Evolutionary conservation across 2,329 filamentous ascomycete genomes (phyloP).

Genomic region (Amauroascus verrucosus): DNA sequence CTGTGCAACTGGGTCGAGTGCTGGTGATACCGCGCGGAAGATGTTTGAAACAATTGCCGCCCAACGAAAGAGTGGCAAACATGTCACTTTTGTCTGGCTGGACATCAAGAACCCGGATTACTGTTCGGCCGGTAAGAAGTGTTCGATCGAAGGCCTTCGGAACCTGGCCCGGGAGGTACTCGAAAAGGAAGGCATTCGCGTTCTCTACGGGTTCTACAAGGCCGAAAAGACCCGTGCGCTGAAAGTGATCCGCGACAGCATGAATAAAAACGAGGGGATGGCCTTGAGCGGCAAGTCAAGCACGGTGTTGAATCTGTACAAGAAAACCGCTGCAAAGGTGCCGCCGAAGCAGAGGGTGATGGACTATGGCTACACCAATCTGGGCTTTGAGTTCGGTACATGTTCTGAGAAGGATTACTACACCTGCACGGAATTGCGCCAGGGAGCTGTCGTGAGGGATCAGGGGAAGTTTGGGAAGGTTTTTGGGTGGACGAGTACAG

Average conservation of each 20-base stretch:
- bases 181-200: background rate
- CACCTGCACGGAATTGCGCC: slow-evolving; percentile 4
- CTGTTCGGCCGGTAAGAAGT: background rate
- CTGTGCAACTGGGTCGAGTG: background rate
- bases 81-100: slow-evolving; percentile 5
- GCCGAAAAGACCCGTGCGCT: background rate
- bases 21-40: background rate
- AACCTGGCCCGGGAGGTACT: background rate
- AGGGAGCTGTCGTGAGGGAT: background rate
- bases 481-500: slow-evolving; percentile 1
- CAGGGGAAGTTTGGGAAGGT: background rate
- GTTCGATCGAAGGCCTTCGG: background rate
- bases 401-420: background rate
- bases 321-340: background rate
- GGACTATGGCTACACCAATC: slow-evolving; percentile 1
- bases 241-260: background rate
- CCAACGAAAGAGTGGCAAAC: background rate
- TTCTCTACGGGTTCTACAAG: slow-evolving; percentile 6
- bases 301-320: background rate
- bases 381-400: background rate
- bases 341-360: background rate
- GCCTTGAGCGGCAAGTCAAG: background rate
- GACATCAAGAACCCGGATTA: slow-evolving; percentile 9
- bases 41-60: slow-evolving; percentile 2
- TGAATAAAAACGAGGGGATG: slow-evolving; percentile 1